Conservation (phyloP, 2,329 filamentous ascomycete genomes). For the Pseudogymnoascus verrucosus region DNA sequence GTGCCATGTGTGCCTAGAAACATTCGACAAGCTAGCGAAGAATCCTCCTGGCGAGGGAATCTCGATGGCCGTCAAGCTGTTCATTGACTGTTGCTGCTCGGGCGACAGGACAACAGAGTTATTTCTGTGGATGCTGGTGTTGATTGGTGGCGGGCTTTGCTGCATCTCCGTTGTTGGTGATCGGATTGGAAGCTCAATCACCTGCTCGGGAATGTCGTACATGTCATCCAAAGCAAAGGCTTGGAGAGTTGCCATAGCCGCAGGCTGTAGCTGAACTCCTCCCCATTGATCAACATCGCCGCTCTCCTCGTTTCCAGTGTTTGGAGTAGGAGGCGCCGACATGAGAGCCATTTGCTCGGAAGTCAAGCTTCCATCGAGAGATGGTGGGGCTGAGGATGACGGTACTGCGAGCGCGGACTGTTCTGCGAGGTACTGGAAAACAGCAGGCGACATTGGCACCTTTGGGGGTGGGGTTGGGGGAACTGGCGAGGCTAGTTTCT, state of each 20-base stretch:
- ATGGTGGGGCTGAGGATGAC: constrained; percentile 72
- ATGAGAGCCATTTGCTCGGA: constrained; percentile 80
- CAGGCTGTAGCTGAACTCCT: constrained; percentile 68
- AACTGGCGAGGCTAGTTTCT: constrained; percentile 48
- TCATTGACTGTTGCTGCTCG: constrained; percentile 50
- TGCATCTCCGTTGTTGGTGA: constrained; percentile 42
- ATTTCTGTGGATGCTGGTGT: constrained; percentile 33
- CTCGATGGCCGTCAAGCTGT: constrained; percentile 71
- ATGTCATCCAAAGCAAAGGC: constrained; percentile 53
- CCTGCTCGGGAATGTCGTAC: constrained; percentile 54
- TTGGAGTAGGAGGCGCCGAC: constrained; percentile 78
- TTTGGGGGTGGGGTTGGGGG: constrained; percentile 56
- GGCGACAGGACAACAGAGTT: constrained; percentile 37
- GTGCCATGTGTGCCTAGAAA: constrained; percentile 76
- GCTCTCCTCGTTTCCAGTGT: constrained; percentile 52
- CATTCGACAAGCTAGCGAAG: constrained; percentile 74
- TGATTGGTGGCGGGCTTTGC: constrained; percentile 43
- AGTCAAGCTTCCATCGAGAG: constrained; percentile 71
- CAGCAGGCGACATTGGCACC: constrained; percentile 68
- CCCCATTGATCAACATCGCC: constrained; percentile 55
- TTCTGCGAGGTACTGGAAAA: constrained; percentile 57
- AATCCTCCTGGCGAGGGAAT: constrained; percentile 90
- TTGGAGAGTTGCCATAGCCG: constrained; percentile 71
- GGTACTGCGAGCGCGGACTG: constrained; percentile 60
- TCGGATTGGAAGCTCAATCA: constrained; percentile 42